phyloP scores from a whole-genome alignment of 2,329 filamentous ascomycete genomes.

The Talaromyces islandicus region DNA sequence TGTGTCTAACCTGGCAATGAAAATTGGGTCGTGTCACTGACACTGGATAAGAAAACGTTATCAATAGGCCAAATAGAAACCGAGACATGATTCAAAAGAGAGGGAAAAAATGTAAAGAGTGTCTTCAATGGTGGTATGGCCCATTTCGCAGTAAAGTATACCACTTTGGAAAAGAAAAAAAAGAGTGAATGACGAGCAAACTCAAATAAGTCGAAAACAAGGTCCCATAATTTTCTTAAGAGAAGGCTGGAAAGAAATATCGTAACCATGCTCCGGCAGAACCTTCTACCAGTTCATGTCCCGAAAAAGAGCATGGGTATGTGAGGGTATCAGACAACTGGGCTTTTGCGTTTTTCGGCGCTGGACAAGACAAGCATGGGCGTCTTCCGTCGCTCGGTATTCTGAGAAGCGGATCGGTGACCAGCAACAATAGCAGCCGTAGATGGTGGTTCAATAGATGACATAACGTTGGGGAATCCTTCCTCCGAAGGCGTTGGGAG shows the following conservation, averaged over 20 bases:
- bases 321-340: conserved; percentile 37
- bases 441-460: conserved; percentile 27
- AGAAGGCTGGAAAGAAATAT: conserved; percentile 10
- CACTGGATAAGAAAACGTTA: conserved; percentile 6
- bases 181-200: not conserved
- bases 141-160: not conserved
- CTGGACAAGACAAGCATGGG: conserved; percentile 82
- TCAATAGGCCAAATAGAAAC: conserved; percentile 1
- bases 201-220: not conserved
- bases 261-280: not conserved
- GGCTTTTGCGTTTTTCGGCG: conserved; percentile 82
- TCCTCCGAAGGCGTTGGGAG: conserved; percentile 50
- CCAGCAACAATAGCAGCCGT: conserved; percentile 40
- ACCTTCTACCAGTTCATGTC: conserved; percentile 3
- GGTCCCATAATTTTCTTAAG: not conserved
- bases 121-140: not conserved
- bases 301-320: not conserved
- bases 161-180: not conserved
- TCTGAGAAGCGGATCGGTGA: conserved; percentile 51
- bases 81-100: not conserved
- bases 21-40: not conserved
- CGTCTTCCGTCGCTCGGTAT: conserved; percentile 66
- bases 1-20: conserved; percentile 6
- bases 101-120: not conserved
- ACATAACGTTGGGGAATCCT: conserved; percentile 44